Evolutionary conservation across 345 rosid genomes (phyloP).

Genomic region (Pseudoturritis turrita): DNA sequence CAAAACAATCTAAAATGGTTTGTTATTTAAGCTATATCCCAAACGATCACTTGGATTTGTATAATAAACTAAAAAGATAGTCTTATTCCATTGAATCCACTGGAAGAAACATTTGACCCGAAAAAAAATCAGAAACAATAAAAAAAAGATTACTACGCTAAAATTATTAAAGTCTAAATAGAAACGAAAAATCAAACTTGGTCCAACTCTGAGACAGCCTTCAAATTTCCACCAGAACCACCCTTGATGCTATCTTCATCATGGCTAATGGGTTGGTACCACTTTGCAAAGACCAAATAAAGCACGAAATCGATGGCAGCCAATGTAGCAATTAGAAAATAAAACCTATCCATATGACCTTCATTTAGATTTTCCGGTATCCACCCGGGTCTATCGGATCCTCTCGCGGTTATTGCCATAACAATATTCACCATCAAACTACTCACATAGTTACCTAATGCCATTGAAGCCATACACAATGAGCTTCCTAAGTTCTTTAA

Average conservation of each 20-base stretch:
- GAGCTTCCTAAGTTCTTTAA: constrained; percentile 92
- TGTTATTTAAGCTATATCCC: not conserved
- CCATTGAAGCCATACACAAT: constrained; percentile 91
- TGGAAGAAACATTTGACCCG: not conserved
- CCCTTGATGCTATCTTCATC: constrained; percentile 32
- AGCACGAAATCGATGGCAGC: constrained; percentile 61
- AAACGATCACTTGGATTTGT: not conserved
- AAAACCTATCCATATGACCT: constrained; percentile 81
- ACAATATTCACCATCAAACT: constrained; percentile 70
- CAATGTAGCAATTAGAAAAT: constrained; percentile 55
- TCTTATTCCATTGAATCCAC: not conserved
- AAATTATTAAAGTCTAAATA: not conserved
- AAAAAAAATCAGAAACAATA: too few species aligned
- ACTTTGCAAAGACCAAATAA: constrained; percentile 58
- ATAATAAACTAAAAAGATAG: not conserved
- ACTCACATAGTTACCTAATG: constrained; percentile 83
- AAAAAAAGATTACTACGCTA: not conserved
- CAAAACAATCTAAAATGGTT: too few species aligned
- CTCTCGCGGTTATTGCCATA: constrained; percentile 56
- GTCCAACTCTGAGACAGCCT: not conserved
- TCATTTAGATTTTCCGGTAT: constrained; percentile 61
- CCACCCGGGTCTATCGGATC: constrained; percentile 58
- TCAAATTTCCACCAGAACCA: not conserved
- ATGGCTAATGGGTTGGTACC: constrained; percentile 69
- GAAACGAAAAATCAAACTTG: constrained; percentile 21